A percentile compares a stretch with the other conserved stretches of the same genome.
Conservation (phyloP, 441 rosid species). For the Gossypium schwendimanii region DNA sequence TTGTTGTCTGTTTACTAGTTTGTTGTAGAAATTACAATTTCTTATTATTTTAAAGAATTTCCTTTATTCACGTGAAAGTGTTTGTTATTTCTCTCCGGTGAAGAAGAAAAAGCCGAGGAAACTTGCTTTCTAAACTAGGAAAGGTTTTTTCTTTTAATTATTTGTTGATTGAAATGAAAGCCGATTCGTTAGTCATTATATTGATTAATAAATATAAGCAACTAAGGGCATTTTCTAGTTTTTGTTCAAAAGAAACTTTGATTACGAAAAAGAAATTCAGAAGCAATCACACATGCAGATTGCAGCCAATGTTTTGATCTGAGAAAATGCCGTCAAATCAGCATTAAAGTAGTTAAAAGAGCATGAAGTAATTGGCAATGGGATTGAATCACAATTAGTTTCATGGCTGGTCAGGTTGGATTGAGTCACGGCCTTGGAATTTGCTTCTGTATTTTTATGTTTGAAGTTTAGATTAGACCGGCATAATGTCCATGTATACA, state of each 20-base stretch:
- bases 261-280: background rate
- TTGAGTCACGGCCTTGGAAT: too few relatives aligned
- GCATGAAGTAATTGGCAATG: background rate
- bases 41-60: background rate
- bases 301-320: conserved; percentile 11
- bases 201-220: background rate
- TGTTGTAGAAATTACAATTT: background rate
- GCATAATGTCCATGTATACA: too few relatives aligned
- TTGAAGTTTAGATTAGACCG: too few relatives aligned
- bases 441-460: too few relatives aligned
- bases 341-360: conserved; percentile 8
- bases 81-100: background rate
- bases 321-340: conserved; percentile 15
- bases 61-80: background rate
- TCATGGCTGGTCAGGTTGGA: too few relatives aligned
- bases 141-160: background rate
- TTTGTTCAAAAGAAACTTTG: background rate
- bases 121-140: conserved; percentile 11
- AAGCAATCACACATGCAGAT: background rate
- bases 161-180: conserved; percentile 19
- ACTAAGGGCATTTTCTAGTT: background rate
- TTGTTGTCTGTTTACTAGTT: background rate
- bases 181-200: background rate
- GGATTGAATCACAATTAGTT: too few relatives aligned
- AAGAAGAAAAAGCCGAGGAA: conserved; percentile 12